These are phyloP conservation scores for Penicillium sp. DNA, from an alignment of 2,329 filamentous ascomycete genomes.

Conservation along the genomic window DNA sequence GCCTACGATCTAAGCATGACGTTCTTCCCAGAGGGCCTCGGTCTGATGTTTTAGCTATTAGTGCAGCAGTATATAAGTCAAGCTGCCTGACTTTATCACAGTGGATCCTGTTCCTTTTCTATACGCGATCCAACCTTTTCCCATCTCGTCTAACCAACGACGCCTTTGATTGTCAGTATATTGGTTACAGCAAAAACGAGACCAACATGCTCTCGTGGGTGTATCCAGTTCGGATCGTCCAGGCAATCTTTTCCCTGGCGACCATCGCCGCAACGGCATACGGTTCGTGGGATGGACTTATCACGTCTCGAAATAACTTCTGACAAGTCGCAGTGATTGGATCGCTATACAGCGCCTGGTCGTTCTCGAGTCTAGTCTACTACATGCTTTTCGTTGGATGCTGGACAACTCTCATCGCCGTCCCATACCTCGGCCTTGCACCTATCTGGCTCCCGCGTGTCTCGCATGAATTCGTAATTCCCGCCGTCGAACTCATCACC, in stretches of 20 bases:
- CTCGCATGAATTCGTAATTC: conserved; percentile 22
- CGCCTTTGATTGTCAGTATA: no score
- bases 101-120: conserved; percentile 10
- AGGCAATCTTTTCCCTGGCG: conserved; percentile 18
- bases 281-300: conserved; percentile 7
- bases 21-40: conserved; percentile 11
- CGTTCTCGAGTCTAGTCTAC: conserved; percentile 21
- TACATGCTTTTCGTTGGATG: conserved; percentile 26
- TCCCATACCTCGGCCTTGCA: conserved; percentile 24
- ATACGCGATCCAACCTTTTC: no score
- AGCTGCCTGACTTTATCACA: conserved; percentile 5
- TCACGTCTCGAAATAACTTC: not conserved
- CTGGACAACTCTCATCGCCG: conserved; percentile 21
- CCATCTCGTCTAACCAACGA: no score
- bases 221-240: conserved; percentile 19
- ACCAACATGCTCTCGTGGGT: conserved; percentile 21
- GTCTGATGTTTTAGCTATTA: no score
- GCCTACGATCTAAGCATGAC: conserved; percentile 7
- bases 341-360: conserved; percentile 18
- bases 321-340: conserved; percentile 15
- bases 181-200: not conserved
- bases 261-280: conserved; percentile 22
- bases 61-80: conserved; percentile 7
- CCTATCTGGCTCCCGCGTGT: conserved; percentile 19
- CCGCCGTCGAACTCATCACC: conserved; percentile 18